These are phyloP conservation scores for Diplogelasinospora grovesii DNA, from an alignment of 495 filamentous ascomycete species.

Conservation along the genomic window DNA sequence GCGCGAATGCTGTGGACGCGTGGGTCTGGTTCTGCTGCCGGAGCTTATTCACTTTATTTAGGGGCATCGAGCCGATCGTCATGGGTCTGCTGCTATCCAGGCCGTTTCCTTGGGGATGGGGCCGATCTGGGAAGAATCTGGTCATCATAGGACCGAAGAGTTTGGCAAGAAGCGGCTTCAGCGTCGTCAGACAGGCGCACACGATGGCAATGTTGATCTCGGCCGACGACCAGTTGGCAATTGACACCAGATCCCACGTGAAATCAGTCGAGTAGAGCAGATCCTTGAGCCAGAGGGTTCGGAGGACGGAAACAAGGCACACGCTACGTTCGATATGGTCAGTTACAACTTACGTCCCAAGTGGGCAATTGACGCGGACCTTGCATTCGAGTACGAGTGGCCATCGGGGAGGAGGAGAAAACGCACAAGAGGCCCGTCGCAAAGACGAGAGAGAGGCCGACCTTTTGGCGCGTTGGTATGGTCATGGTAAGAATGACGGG, in stretches of 20 bases:
- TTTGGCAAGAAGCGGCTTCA: conserved; percentile 20
- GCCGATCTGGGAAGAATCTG: neutral
- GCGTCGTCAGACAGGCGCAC: conserved; percentile 23
- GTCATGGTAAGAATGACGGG: conserved; percentile 19
- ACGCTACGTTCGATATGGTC: conserved; percentile 8
- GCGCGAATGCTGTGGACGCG: too few species aligned
- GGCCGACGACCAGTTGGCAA: conserved; percentile 23
- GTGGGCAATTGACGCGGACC: neutral
- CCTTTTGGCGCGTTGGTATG: conserved; percentile 13
- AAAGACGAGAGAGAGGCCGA: conserved; percentile 13
- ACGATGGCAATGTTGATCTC: conserved; percentile 27
- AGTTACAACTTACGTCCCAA: neutral
- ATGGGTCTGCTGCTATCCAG: neutral
- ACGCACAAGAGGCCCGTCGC: conserved; percentile 18
- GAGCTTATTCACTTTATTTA: too few species aligned
- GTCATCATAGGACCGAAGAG: neutral
- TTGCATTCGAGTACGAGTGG: too few species aligned
- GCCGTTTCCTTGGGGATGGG: too few species aligned
- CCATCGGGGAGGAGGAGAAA: neutral
- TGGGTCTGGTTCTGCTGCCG: too few species aligned
- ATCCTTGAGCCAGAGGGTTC: conserved; percentile 10
- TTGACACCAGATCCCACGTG: conserved; percentile 5
- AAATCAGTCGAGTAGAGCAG: conserved; percentile 14
- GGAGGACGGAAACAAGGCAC: conserved; percentile 25
- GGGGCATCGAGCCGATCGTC: neutral